These are phyloP conservation scores for Sphaerostilbella broomeana DNA, from an alignment of 2,329 filamentous ascomycete genomes.

Conservation along the genomic window DNA sequence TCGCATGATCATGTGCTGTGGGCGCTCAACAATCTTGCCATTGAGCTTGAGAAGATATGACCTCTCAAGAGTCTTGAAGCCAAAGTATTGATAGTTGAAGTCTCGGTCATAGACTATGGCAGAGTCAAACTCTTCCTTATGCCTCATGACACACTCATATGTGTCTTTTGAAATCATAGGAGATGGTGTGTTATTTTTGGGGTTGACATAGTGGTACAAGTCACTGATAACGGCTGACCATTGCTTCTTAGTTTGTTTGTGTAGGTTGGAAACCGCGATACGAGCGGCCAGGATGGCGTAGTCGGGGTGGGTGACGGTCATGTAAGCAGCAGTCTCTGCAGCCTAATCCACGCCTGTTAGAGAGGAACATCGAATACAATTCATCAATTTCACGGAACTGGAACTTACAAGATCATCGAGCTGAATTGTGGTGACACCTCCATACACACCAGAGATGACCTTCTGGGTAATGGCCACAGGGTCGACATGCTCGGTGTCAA, in stretches of 20 bases:
- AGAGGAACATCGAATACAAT: no score
- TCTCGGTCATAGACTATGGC: slow-evolving; percentile 98
- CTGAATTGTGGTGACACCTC: slow-evolving; percentile 93
- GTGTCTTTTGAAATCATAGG: slow-evolving; percentile 94
- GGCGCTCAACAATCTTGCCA: slow-evolving; percentile 92
- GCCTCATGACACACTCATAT: slow-evolving; percentile 89
- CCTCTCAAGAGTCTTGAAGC: slow-evolving; percentile 97
- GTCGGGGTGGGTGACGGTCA: slow-evolving; percentile 98
- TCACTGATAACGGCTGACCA: slow-evolving; percentile 94
- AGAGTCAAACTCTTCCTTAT: slow-evolving; percentile 95
- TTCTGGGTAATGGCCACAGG: slow-evolving; percentile 98
- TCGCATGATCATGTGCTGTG: slow-evolving; percentile 99
- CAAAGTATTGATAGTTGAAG: slow-evolving; percentile 99
- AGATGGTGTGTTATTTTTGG: slow-evolving; percentile 73
- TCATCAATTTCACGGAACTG: no score
- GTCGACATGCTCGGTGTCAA: slow-evolving; percentile 92
- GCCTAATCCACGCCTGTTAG: slow-evolving; percentile 63
- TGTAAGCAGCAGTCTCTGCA: slow-evolving; percentile 97
- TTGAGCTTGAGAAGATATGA: slow-evolving; percentile 95
- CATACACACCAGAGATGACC: slow-evolving; percentile 98
- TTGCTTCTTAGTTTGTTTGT: slow-evolving; percentile 99
- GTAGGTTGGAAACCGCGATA: slow-evolving; percentile 97
- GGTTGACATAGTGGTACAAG: slow-evolving; percentile 93
- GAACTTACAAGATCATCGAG: slow-evolving; percentile 85
- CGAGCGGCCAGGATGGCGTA: slow-evolving; percentile 97